Conservation (phyloP, 805 yeast genomes). For the Yarrowia hollandica region DNA sequence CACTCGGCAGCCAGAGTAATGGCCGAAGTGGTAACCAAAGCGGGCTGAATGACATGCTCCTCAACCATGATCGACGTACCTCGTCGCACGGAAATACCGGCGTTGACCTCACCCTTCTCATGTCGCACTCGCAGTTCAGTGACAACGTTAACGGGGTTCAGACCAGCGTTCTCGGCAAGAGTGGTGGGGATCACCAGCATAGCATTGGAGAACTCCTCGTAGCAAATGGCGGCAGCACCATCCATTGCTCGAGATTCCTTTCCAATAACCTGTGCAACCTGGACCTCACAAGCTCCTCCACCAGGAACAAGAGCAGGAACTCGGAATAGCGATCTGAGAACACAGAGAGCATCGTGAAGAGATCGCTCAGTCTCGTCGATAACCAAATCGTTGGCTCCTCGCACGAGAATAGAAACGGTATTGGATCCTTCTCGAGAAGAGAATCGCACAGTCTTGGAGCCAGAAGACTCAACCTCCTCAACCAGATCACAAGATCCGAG, state of each 20-base stretch:
- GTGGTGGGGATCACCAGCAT: conserved; percentile 92
- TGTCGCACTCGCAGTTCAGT: conserved; percentile 91
- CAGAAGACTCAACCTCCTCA: conserved; percentile 87
- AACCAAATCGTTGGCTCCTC: conserved; percentile 91
- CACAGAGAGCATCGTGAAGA: conserved; percentile 96
- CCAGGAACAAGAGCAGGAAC: conserved; percentile 93
- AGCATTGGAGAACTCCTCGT: conserved; percentile 89
- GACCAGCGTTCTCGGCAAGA: conserved; percentile 91
- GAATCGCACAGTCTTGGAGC: conserved; percentile 83
- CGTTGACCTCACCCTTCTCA: conserved; percentile 83
- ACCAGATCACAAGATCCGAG: conserved; percentile 88
- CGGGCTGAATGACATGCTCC: conserved; percentile 96
- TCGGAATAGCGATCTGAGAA: conserved; percentile 80
- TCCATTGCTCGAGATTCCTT: conserved; percentile 70
- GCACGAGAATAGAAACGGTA: conserved; percentile 85
- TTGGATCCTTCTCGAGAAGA: conserved; percentile 43
- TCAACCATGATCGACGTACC: conserved; percentile 90
- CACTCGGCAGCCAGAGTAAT: conserved; percentile 93
- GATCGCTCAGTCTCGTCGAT: conserved; percentile 97
- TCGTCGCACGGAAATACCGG: conserved; percentile 95
- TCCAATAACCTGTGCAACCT: conserved; percentile 71
- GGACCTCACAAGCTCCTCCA: conserved; percentile 98
- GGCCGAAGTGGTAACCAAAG: conserved; percentile 90
- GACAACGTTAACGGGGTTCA: conserved; percentile 85
- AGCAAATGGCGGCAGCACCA: conserved; percentile 88